Conservation (phyloP, 805 yeast genomes). For the Priceomyces medius region DNA sequence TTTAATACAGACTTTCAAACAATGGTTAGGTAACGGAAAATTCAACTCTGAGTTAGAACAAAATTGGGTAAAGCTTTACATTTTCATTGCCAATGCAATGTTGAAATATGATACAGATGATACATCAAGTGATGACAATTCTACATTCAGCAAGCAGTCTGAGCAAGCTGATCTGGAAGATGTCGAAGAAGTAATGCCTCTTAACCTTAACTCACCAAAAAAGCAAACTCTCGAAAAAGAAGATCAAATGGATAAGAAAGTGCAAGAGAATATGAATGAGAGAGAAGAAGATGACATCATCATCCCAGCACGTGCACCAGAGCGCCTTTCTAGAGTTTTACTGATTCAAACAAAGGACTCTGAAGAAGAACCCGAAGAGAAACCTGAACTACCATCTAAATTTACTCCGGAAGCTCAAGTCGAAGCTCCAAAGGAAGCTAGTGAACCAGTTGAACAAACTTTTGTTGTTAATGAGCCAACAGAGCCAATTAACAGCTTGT, state of each 20-base stretch:
- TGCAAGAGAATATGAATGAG: neutral
- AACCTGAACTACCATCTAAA: neutral
- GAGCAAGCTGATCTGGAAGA: slow-evolving; percentile 10
- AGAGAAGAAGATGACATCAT: neutral
- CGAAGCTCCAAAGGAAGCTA: neutral
- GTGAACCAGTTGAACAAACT: slow-evolving; percentile 1
- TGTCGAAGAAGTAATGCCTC: slow-evolving; percentile 23
- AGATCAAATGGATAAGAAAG: no score
- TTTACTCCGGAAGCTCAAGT: neutral
- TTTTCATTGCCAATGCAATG: slow-evolving; percentile 38
- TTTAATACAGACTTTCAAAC: slow-evolving; percentile 36
- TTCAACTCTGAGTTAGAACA: slow-evolving; percentile 32
- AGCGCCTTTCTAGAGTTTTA: no score
- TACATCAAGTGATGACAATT: slow-evolving; percentile 22
- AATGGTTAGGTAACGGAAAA: slow-evolving; percentile 30
- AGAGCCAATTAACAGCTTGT: neutral
- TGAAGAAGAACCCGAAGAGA: neutral
- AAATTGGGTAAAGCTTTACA: slow-evolving; percentile 40
- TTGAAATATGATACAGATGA: slow-evolving; percentile 24
- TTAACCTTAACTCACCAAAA: slow-evolving; percentile 16
- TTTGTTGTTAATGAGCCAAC: slow-evolving; percentile 5
- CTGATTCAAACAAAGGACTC: neutral
- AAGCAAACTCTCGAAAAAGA: no score
- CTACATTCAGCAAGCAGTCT: slow-evolving; percentile 15
- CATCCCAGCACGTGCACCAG: neutral